Evolutionary conservation across 352 stramenopile species (phyloP), one percentile per base, ranked within the genome.

Genomic region (Phytophthora agathidicida): DNA sequence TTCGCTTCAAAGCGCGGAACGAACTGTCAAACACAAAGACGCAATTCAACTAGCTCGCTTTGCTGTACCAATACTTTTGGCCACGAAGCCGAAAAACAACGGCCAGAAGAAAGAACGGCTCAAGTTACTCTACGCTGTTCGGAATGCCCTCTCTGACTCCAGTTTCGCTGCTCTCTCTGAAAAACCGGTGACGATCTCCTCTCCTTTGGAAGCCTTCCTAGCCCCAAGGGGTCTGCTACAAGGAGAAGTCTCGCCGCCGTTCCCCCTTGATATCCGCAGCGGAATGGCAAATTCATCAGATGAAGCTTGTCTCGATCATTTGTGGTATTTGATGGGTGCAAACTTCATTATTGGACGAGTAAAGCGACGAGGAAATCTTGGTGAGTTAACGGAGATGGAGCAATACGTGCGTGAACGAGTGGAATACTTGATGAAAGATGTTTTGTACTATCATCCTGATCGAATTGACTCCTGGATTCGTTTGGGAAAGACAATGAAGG

Each of bases 41-140:
- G 64, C 70, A 7, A 45, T 77, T 7, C 56, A 57, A 0, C 45
- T 93, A 16, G 63, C 74, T 24, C 73, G 67, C 13, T 90, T 91
- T 24, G 69, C 76, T 17, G 67, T 93, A 7, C 80, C 80, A 6
- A 75, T 89, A 27, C 62, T 93, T 38, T 62, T 93, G 7, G 48
- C 73, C 3, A 71, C 65, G 7, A 68, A 73, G 5, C 73, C 77
- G 3, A 88, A 83, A 65, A 91, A 66, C 35, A 93, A 88, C 31
- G 54, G 73, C 0, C 80, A 91, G 44, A 93, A 93, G 65, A 87
- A 86, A 57, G 83, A 93, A 37, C 78, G 85, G 27, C 62, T 88
- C 24, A 87, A 88, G 41, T 41, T 93, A 7, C 68, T 93, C 0
- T 71, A 73, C 28, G 79, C 74, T 26, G 58, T 91, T n/a, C 77